Base-by-base conservation (phyloP, 345 rosid species). In the Abelmoschus esculentus region DNA sequence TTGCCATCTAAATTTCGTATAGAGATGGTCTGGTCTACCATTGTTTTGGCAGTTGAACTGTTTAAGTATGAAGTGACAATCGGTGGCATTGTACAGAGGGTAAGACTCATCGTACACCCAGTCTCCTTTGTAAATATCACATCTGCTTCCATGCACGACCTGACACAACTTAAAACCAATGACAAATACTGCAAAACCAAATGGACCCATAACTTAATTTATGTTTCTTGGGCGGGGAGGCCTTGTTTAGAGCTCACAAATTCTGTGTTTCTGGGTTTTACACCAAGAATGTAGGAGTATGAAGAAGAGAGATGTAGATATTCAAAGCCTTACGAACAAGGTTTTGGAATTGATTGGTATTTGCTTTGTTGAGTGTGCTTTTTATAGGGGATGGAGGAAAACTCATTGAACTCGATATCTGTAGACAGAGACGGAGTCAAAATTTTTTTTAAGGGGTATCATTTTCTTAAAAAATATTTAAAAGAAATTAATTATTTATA, bases 1-100 rank as follows among this genome's bases (percentile, higher is more conserved):
- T 49, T 86, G 83, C 97, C 97, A 90, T 40, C 87, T 73, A 57
- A 80, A 90, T 31, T 78, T 80, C 61, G 82, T 88, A 72, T 90
- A 88, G 11, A 54, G 67, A 6, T 6, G 69, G 79, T 90, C 95
- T 0, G 85, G 89, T 22, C 92, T 81, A 26, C 90, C 87, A 22
- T 82, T 85, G 29, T 38, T 22, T 17, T 72, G 80, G 82, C 92
- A 90, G 67, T 88, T 77, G 75, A 90, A 90, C 54, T 78, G 76
- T 67, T 42, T 58, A 58, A 76, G 77, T 1, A 86, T 46, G 79
- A 90, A 88, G 1, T 81, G 81, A 49, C 93, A 90, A 14, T 67
- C 31, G 1, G 66, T 29, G 58, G 80, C 54, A 52, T 77, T 76
- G 56, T 88, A 90, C 7, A 82, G 82, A 80, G 89, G 88, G 67